Evolutionary conservation across 2,329 filamentous ascomycete genomes (phyloP), one percentile per base, ranked within the genome.

Genomic region (Phaeoacremonium minimum): DNA sequence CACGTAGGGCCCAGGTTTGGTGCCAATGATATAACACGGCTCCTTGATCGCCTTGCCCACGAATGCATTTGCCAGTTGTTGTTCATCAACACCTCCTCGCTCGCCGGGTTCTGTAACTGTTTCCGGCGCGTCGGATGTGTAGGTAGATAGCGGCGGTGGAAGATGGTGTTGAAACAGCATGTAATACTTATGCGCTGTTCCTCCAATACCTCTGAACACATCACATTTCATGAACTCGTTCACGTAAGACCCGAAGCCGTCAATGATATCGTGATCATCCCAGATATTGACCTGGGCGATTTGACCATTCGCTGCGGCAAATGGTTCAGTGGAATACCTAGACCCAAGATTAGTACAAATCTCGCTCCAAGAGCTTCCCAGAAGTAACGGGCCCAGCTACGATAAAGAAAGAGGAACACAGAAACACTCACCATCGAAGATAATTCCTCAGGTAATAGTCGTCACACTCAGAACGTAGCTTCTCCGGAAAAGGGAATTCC

Each of bases 261-360:
- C 41, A 11, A 41, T 38, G 2, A 77, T 56, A 55, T 93, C 87
- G 57, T 97, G 93, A 50, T 98, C 93, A 58, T 98, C 93, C 90
- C 91, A 98, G 30, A 98, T 87, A 53, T 97, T 98, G 46, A 98
- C 67, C 77, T 95, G 94, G 2, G 93, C 83, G 43, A 98, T 97
- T 57, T 96, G 89, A 2, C 85, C 85, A 48, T 90, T 94, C 20
- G 87, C 87, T 51, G 84, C 71, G 2, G 87, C 83, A 60, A 96
- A 98, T 1, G 94, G 76, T 19, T 90, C 87, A 40, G 77, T 85
- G 30, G 79, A 77, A 55, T 93, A 96, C 54, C 54, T 57, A 26
- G 8, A 12, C 9, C 9, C 9, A n/a, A n/a, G 22, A 26, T n/a
- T 80, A 79, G 79, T 34, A 61, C n/a, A n/a, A n/a, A n/a, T n/a